phyloP scores from a whole-genome alignment of 2,329 filamentous ascomycete species.

The Didymella pomorum region DNA sequence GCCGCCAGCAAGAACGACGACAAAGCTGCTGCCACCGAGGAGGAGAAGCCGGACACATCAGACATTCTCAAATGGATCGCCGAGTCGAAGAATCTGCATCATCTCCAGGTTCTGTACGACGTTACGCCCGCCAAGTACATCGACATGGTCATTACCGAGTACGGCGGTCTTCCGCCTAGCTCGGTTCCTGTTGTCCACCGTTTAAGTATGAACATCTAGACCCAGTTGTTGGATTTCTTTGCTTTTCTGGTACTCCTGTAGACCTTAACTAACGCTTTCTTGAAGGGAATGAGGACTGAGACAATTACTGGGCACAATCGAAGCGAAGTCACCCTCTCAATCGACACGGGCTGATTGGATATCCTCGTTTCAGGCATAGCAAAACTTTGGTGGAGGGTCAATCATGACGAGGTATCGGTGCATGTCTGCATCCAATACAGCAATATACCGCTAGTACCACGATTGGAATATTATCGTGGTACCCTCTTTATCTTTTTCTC shows the following conservation, averaged over 20 bases:
- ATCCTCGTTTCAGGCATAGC: no score
- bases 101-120: constrained; percentile 85
- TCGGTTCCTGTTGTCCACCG: constrained; percentile 80
- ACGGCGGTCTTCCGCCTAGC: constrained; percentile 84
- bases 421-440: no score
- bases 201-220: constrained; percentile 53
- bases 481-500: no score
- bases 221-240: constrained; percentile 26
- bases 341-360: no score
- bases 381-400: no score
- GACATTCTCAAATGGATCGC: constrained; percentile 51
- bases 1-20: constrained; percentile 35
- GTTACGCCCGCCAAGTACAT: constrained; percentile 88
- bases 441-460: no score
- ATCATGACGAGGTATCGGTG: no score
- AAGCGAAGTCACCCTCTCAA: no score
- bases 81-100: constrained; percentile 58
- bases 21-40: constrained; percentile 28
- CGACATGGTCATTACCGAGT: constrained; percentile 88
- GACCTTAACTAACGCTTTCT: constrained; percentile 3
- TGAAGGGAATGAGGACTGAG: constrained; percentile 21
- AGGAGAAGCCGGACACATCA: constrained; percentile 31
- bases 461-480: no score
- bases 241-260: constrained; percentile 11
- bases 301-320: no score